phyloP scores from a whole-genome alignment of 2,329 filamentous ascomycete genomes.

The Cercospora brassicicola region DNA sequence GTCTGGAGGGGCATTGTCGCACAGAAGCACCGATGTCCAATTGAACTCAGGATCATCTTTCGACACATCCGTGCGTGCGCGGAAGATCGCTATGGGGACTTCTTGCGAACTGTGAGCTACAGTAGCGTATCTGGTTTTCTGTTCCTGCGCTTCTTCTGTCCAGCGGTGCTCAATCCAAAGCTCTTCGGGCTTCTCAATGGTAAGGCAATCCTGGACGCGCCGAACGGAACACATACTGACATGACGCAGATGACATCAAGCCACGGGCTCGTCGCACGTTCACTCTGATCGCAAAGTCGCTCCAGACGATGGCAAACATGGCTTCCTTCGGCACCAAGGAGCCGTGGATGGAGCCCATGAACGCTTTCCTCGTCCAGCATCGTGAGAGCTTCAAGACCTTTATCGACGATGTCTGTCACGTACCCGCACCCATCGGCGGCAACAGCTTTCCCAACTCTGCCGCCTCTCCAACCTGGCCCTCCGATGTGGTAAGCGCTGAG shows the following conservation, averaged over 20 bases:
- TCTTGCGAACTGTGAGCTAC: constrained; percentile 82
- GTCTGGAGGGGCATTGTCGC: constrained; percentile 80
- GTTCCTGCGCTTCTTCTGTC: constrained; percentile 92
- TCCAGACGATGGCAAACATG: constrained; percentile 88
- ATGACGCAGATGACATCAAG: constrained; percentile 71
- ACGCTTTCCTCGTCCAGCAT: constrained; percentile 74
- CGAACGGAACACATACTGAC: constrained; percentile 18
- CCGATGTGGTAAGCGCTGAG: constrained; percentile 35
- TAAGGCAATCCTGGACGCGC: constrained; percentile 37
- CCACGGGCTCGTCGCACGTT: constrained; percentile 81
- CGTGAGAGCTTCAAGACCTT: constrained; percentile 81
- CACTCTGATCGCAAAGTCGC: constrained; percentile 86
- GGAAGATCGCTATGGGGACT: constrained; percentile 92
- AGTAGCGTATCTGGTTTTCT: constrained; percentile 94
- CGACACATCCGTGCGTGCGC: constrained; percentile 90
- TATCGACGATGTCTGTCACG: constrained; percentile 81
- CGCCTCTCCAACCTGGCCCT: constrained; percentile 30
- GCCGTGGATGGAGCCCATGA: constrained; percentile 99
- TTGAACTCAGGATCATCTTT: constrained; percentile 80
- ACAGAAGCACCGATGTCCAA: constrained; percentile 73
- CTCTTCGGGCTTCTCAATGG: constrained; percentile 81
- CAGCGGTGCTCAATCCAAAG: constrained; percentile 93
- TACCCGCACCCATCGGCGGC: constrained; percentile 65
- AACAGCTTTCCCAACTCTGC: constrained; percentile 46
- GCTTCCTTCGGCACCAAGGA: constrained; percentile 92